Percentiles rank a stretch among this genome's conserved stretches.
These are phyloP conservation scores for Carex sylvatica DNA, from an alignment of 202 grass and related monocot species.

Conservation along the genomic window DNA sequence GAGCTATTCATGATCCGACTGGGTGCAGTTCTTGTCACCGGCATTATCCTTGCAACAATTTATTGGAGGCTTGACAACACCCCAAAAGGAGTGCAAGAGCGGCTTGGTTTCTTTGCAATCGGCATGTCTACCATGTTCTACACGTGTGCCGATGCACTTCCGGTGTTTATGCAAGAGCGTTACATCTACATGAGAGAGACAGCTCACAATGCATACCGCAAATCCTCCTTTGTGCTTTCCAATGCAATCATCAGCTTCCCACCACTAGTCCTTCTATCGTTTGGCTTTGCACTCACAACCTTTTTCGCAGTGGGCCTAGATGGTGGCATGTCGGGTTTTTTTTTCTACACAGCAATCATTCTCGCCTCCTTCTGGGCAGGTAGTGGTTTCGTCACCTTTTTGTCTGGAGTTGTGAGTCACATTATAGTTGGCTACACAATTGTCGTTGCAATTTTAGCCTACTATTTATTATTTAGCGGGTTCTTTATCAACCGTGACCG, in stretches of 20 bases:
- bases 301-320: conserved; percentile 65
- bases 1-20: conserved; percentile 64
- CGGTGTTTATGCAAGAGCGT: conserved; percentile 69
- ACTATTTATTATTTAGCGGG: conserved; percentile 70
- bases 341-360: conserved; percentile 54
- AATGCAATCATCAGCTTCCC: conserved; percentile 60
- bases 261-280: conserved; percentile 46
- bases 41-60: conserved; percentile 60
- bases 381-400: conserved; percentile 68
- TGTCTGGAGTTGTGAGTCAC: conserved; percentile 59
- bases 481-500: conserved; percentile 59
- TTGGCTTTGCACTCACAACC: conserved; percentile 51
- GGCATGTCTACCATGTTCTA: conserved; percentile 79
- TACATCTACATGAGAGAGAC: conserved; percentile 78
- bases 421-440: conserved; percentile 55
- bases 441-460: conserved; percentile 43
- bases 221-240: conserved; percentile 64
- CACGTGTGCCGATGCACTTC: conserved; percentile 62
- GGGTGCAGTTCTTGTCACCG: conserved; percentile 48
- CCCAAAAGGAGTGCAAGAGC: conserved; percentile 53
- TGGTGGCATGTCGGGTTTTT: conserved; percentile 44
- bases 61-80: conserved; percentile 75
- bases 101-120: conserved; percentile 69
- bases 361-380: conserved; percentile 67
- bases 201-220: conserved; percentile 66